phyloP scores from a whole-genome alignment of 176 grass and related monocot genomes.

The Phoenix dactylifera region DNA sequence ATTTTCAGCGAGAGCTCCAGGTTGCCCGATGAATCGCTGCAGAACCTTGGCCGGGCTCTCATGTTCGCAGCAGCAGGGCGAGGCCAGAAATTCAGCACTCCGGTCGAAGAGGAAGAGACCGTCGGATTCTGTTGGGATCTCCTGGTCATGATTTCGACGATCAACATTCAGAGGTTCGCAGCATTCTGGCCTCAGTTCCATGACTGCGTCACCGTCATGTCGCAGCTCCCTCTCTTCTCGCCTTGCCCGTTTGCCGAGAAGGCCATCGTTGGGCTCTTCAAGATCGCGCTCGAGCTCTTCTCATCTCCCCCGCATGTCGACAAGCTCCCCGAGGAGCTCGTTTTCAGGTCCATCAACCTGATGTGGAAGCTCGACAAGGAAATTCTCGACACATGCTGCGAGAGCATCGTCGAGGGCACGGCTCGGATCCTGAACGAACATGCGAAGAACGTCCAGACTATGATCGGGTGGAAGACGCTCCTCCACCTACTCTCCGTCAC shows the following conservation, averaged over 20 bases:
- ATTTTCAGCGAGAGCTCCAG: conserved; percentile 76
- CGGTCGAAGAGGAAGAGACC: conserved; percentile 78
- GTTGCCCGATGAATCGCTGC: conserved; percentile 71
- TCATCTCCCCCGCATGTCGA: conserved; percentile 18
- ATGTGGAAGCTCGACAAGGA: conserved; percentile 94
- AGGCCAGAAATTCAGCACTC: conserved; percentile 91
- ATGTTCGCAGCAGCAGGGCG: conserved; percentile 63
- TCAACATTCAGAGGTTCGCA: conserved; percentile 56
- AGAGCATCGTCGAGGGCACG: conserved; percentile 46
- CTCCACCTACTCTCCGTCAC: conserved; percentile 61
- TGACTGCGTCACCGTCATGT: conserved; percentile 61
- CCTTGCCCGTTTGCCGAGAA: conserved; percentile 82
- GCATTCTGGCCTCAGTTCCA: conserved; percentile 64
- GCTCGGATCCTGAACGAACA: conserved; percentile 44
- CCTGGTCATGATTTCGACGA: conserved; percentile 26
- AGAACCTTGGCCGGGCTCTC: conserved; percentile 62
- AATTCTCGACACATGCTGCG: conserved; percentile 73
- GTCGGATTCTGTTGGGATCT: conserved; percentile 90
- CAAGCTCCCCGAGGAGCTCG: conserved; percentile 49
- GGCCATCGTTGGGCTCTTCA: conserved; percentile 67
- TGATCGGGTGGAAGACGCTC: conserved; percentile 69
- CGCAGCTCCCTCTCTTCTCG: conserved; percentile 69
- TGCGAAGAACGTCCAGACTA: conserved; percentile 40
- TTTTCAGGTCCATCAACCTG: conserved; percentile 76
- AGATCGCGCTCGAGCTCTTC: conserved; percentile 47